phyloP scores from a whole-genome alignment of 306 rosid genomes.

The Styphnolobium japonicum region DNA sequence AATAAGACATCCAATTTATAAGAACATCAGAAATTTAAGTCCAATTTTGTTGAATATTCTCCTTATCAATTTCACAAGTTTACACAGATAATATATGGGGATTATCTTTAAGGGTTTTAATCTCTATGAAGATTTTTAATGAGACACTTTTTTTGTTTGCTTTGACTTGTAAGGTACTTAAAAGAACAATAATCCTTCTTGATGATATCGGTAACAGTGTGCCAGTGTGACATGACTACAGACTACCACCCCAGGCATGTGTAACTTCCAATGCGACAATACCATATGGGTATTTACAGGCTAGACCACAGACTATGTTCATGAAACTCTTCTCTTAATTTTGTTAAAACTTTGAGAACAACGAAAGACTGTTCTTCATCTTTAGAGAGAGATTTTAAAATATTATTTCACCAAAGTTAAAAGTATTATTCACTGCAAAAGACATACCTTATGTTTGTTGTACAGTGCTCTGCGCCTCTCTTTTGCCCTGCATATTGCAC shows the following conservation, averaged over 20 bases:
- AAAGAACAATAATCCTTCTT: background rate
- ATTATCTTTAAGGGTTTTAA: no score
- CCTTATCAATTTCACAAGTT: no score
- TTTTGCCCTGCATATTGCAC: constrained; percentile 88
- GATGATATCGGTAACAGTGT: no score
- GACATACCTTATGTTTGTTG: constrained; percentile 64
- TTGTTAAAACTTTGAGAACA: background rate
- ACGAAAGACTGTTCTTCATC: background rate
- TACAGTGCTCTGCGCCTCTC: constrained; percentile 75
- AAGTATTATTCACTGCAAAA: constrained; percentile 15
- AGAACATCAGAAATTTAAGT: no score
- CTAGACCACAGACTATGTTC: background rate
- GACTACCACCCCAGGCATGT: background rate
- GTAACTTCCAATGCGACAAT: background rate
- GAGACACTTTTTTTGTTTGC: background rate
- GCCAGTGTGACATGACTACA: no score
- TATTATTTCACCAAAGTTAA: background rate
- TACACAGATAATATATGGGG: no score
- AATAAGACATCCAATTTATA: no score
- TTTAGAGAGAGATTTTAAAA: background rate
- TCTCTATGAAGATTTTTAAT: no score
- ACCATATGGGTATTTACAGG: background rate
- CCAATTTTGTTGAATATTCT: no score
- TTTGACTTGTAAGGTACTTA: background rate
- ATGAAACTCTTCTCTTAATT: background rate